phyloP scores from a whole-genome alignment of 2,329 filamentous ascomycete genomes.

The Cercospora sp. region DNA sequence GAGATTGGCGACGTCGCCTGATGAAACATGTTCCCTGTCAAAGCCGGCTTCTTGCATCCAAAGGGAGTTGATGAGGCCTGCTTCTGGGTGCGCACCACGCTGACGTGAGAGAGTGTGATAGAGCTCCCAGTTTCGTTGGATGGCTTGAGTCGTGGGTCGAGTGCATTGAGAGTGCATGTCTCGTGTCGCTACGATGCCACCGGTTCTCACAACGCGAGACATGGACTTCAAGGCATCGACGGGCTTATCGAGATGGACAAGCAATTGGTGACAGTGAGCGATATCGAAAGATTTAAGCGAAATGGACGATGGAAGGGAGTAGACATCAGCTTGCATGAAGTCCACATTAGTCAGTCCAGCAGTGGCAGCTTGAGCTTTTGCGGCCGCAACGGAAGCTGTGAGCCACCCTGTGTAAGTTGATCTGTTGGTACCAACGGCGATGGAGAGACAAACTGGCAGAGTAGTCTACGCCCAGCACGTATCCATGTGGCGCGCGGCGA shows the following conservation, averaged over 20 bases:
- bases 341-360: slow-evolving; percentile 16
- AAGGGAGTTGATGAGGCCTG: slow-evolving; percentile 20
- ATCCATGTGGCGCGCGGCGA: slow-evolving; percentile 22
- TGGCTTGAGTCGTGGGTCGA: slow-evolving; percentile 13
- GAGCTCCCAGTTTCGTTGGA: slow-evolving; percentile 17
- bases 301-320: slow-evolving; percentile 1
- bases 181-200: slow-evolving; percentile 53
- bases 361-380: slow-evolving; percentile 8
- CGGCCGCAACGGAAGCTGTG: slow-evolving; percentile 14
- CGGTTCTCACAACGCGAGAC: slow-evolving; percentile 52
- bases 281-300: slow-evolving; percentile 51
- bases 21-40: slow-evolving; percentile 15
- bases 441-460: slow-evolving; percentile 6
- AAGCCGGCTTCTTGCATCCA: slow-evolving; percentile 32
- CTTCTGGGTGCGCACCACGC: slow-evolving; percentile 23
- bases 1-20: slow-evolving; percentile 4
- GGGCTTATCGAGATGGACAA: slow-evolving; percentile 56
- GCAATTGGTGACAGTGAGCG: slow-evolving; percentile 59
- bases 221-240: slow-evolving; percentile 54
- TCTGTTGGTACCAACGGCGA: neutral
- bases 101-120: slow-evolving; percentile 10
- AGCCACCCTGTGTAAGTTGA: neutral
- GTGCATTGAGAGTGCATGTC: slow-evolving; percentile 33
- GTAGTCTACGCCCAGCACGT: slow-evolving; percentile 45
- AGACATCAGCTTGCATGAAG: slow-evolving; percentile 16